These are phyloP conservation scores for Pythium monospermum DNA, from an alignment of 352 stramenopile genomes.

Conservation along the genomic window DNA sequence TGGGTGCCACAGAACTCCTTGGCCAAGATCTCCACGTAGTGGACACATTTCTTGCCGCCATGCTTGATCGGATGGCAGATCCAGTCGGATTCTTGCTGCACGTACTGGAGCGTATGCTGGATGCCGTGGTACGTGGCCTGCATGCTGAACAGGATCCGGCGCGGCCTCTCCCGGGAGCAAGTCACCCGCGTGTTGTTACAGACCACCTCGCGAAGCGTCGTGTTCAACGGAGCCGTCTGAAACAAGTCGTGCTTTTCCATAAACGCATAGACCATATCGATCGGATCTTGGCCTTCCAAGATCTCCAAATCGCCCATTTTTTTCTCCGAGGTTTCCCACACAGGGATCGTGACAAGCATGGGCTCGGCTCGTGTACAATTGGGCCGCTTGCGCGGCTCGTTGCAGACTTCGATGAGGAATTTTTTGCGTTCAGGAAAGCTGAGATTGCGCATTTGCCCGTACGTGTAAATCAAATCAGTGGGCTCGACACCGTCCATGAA, in stretches of 20 bases:
- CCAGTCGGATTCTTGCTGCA: constrained; percentile 77
- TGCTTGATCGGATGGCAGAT: constrained; percentile 41
- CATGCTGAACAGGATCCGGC: constrained; percentile 72
- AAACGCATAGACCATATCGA: constrained; percentile 82
- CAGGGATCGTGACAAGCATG: constrained; percentile 65
- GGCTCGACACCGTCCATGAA: constrained; percentile 75
- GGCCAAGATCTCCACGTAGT: constrained; percentile 65
- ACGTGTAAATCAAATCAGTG: constrained; percentile 74
- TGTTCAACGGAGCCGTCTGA: constrained; percentile 76
- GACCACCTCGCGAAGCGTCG: constrained; percentile 52
- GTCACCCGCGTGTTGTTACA: constrained; percentile 69
- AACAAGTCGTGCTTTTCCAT: constrained; percentile 85
- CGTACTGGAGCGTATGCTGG: constrained; percentile 66
- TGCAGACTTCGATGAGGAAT: constrained; percentile 68
- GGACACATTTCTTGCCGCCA: constrained; percentile 58
- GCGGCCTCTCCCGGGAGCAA: constrained; percentile 47
- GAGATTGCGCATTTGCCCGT: constrained; percentile 62
- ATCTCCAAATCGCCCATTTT: constrained; percentile 72
- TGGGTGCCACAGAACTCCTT: constrained; percentile 67
- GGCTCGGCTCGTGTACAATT: constrained; percentile 79
- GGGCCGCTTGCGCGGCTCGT: constrained; percentile 44
- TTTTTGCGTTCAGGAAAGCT: constrained; percentile 59
- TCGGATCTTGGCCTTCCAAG: constrained; percentile 70
- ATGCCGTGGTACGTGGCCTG: constrained; percentile 71
- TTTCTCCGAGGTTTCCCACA: constrained; percentile 65